Conservation (phyloP, 331 rosid species). For the Pyrus hybrid region DNA sequence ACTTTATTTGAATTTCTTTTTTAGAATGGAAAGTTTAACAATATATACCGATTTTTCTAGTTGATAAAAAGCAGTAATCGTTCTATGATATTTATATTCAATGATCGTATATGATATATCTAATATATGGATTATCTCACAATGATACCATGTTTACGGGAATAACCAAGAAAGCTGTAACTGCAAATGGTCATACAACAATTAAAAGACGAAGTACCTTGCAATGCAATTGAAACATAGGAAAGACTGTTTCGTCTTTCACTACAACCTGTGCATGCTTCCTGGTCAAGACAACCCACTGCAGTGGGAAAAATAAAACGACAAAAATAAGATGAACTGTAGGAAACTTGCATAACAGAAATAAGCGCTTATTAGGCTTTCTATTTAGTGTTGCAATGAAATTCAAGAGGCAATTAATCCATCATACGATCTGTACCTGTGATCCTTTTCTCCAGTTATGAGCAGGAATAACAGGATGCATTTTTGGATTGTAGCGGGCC, state of each 20-base stretch:
- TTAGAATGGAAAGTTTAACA: neutral
- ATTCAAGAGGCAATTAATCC: slow-evolving; percentile 3
- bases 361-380: neutral
- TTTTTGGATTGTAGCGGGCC: slow-evolving; percentile 93
- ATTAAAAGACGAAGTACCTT: slow-evolving; percentile 40
- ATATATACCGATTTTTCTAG: neutral
- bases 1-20: neutral
- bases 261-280: slow-evolving; percentile 87
- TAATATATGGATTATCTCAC: neutral
- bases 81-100: neutral
- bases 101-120: neutral
- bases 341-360: neutral
- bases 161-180: neutral
- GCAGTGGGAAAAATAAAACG: slow-evolving; percentile 16
- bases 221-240: slow-evolving; percentile 77
- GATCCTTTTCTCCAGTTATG: slow-evolving; percentile 96
- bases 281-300: slow-evolving; percentile 93
- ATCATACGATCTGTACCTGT: slow-evolving; percentile 47
- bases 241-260: slow-evolving; percentile 61
- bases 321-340: slow-evolving; percentile 14
- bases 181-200: neutral
- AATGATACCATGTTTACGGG: neutral
- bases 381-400: slow-evolving; percentile 1
- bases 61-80: neutral
- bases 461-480: slow-evolving; percentile 83